These are phyloP conservation scores for Goffeauzyma gilvescens DNA, from an alignment of 768 basidiomycete species.

Conservation along the genomic window DNA sequence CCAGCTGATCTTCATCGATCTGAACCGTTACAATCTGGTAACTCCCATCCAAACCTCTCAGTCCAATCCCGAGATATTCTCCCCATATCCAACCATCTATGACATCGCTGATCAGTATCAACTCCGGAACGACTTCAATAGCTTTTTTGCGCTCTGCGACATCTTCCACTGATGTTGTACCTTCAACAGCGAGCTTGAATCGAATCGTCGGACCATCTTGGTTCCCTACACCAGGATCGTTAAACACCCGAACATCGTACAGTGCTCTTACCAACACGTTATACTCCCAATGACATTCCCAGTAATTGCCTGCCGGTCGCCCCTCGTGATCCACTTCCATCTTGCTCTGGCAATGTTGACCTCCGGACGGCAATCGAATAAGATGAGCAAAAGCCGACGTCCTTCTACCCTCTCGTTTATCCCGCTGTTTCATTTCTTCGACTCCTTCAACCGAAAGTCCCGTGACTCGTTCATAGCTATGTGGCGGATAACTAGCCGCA, in stretches of 20 bases:
- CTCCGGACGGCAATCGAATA: slow-evolving; percentile 36
- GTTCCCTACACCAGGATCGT: slow-evolving; percentile 41
- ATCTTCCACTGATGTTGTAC: slow-evolving; percentile 28
- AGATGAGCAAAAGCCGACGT: slow-evolving; percentile 39
- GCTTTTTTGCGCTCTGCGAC: neutral
- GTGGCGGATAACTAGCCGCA: slow-evolving; percentile 27
- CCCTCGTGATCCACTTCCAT: no score
- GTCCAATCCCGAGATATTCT: slow-evolving; percentile 45
- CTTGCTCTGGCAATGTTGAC: no score
- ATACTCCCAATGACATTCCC: no score
- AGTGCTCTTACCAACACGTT: slow-evolving; percentile 58
- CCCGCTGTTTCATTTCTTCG: no score
- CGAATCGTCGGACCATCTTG: slow-evolving; percentile 41
- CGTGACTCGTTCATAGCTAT: slow-evolving; percentile 31
- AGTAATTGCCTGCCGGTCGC: no score
- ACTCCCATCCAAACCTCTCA: no score
- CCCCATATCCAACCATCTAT: slow-evolving; percentile 57
- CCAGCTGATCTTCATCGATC: no score
- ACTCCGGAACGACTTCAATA: slow-evolving; percentile 37
- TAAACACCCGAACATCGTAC: slow-evolving; percentile 78
- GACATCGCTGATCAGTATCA: slow-evolving; percentile 49
- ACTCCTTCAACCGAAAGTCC: no score
- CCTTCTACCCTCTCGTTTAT: no score
- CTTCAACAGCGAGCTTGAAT: slow-evolving; percentile 39
- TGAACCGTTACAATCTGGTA: no score